These are phyloP conservation scores for Aspergillus hortae DNA, from an alignment of 2,329 filamentous ascomycete genomes.

Conservation along the genomic window DNA sequence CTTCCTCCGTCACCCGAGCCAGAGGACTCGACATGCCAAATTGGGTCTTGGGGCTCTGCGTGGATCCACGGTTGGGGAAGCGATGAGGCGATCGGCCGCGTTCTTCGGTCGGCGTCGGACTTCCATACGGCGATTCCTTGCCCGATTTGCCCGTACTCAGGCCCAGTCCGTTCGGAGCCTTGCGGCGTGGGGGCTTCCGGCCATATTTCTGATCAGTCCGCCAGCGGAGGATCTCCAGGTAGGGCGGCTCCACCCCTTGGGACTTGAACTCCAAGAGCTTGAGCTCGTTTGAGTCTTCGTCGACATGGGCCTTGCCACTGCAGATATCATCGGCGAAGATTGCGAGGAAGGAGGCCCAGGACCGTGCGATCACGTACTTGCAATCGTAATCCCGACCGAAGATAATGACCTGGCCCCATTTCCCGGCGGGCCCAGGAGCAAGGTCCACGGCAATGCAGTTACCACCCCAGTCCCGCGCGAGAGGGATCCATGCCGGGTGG, in stretches of 20 bases:
- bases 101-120: constrained; percentile 44
- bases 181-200: constrained; percentile 51
- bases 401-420: constrained; percentile 95
- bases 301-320: constrained; percentile 86
- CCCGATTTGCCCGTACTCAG: constrained; percentile 50
- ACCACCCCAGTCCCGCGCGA: constrained; percentile 96
- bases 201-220: constrained; percentile 94
- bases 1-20: constrained; percentile 46
- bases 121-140: constrained; percentile 53
- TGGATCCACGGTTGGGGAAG: constrained; percentile 41
- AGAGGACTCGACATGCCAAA: constrained; percentile 45
- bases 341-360: constrained; percentile 84
- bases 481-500: constrained; percentile 90
- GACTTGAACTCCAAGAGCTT: constrained; percentile 91
- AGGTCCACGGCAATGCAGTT: constrained; percentile 95
- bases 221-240: constrained; percentile 94
- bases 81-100: constrained; percentile 48
- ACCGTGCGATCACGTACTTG: constrained; percentile 93
- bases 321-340: constrained; percentile 84
- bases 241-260: constrained; percentile 82
- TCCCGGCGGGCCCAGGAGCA: constrained; percentile 81
- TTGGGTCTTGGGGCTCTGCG: constrained; percentile 43
- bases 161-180: constrained; percentile 47
- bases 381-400: constrained; percentile 98
- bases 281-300: constrained; percentile 87